Conservation (phyloP, 345 rosid species). For the Mercurialis annua region DNA sequence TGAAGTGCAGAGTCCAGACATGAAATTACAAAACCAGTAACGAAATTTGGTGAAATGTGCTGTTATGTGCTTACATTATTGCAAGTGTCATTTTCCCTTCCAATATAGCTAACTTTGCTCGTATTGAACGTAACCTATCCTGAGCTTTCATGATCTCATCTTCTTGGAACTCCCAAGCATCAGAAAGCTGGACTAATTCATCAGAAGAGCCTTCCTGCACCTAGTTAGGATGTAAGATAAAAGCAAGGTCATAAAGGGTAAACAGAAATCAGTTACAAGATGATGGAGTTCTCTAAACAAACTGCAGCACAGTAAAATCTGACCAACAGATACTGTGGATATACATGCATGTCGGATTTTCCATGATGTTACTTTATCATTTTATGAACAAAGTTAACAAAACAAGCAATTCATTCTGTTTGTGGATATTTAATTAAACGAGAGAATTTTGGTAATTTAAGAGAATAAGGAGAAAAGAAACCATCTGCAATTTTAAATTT, state of each 20-base stretch:
- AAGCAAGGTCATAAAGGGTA: constrained; percentile 18
- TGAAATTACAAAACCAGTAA: constrained; percentile 7
- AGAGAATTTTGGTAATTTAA: not conserved
- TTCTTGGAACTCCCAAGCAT: constrained; percentile 86
- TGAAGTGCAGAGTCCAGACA: constrained; percentile 11
- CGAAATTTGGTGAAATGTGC: constrained; percentile 3
- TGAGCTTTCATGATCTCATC: constrained; percentile 66
- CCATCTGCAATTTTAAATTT: not conserved
- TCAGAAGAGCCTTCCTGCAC: constrained; percentile 32
- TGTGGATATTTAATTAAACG: not conserved
- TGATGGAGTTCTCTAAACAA: not conserved
- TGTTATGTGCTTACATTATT: constrained; percentile 42
- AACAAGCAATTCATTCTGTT: too few species aligned
- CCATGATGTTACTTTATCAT: not conserved
- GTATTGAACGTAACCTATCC: constrained; percentile 68
- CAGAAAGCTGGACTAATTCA: constrained; percentile 52
- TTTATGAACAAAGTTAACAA: not conserved
- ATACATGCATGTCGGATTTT: not conserved
- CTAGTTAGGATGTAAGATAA: constrained; percentile 28
- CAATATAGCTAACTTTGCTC: constrained; percentile 72
- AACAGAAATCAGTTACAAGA: constrained; percentile 9
- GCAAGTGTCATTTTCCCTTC: constrained; percentile 94
- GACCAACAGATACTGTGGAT: not conserved
- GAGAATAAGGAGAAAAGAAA: not conserved
- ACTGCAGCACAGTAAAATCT: not conserved